phyloP scores from a whole-genome alignment of 2,329 filamentous ascomycete genomes.

The Nannizziopsis arthrosporioides region DNA sequence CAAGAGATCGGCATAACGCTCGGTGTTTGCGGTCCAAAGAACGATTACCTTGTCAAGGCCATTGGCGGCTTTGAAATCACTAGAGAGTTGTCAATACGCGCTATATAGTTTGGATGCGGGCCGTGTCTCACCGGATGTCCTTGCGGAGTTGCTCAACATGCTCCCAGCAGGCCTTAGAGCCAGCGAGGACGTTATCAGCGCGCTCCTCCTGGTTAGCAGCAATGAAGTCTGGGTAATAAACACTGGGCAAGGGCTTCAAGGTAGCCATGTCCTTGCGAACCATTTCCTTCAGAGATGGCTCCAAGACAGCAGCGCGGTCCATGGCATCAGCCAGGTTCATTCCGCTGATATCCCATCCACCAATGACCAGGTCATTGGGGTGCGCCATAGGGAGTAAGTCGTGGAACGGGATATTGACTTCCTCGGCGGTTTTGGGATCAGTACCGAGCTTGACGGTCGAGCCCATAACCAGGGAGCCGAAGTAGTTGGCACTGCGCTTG shows the following conservation, averaged over 20 bases:
- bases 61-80: slow-evolving; percentile 80
- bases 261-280: slow-evolving; percentile 86
- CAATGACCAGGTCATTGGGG: slow-evolving; percentile 87
- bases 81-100: slow-evolving; percentile 23
- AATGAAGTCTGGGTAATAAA: slow-evolving; percentile 99
- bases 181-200: slow-evolving; percentile 79
- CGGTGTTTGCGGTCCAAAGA: slow-evolving; percentile 97
- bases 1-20: slow-evolving; percentile 83
- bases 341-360: slow-evolving; percentile 93
- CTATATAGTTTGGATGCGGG: background rate
- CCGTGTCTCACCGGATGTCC: slow-evolving; percentile 62
- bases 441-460: slow-evolving; percentile 95
- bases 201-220: slow-evolving; percentile 95
- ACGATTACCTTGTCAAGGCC: slow-evolving; percentile 89
- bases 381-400: slow-evolving; percentile 92
- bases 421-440: slow-evolving; percentile 68
- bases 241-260: slow-evolving; percentile 80
- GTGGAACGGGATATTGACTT: slow-evolving; percentile 94
- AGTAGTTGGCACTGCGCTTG: slow-evolving; percentile 80
- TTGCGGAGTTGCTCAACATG: slow-evolving; percentile 89
- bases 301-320: slow-evolving; percentile 89
- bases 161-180: slow-evolving; percentile 68
- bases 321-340: slow-evolving; percentile 83
- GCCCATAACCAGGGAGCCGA: slow-evolving; percentile 92
- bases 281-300: slow-evolving; percentile 81